Conservation (phyloP, 495 filamentous ascomycete genomes). For the Hypoxylon crocopeplum region DNA sequence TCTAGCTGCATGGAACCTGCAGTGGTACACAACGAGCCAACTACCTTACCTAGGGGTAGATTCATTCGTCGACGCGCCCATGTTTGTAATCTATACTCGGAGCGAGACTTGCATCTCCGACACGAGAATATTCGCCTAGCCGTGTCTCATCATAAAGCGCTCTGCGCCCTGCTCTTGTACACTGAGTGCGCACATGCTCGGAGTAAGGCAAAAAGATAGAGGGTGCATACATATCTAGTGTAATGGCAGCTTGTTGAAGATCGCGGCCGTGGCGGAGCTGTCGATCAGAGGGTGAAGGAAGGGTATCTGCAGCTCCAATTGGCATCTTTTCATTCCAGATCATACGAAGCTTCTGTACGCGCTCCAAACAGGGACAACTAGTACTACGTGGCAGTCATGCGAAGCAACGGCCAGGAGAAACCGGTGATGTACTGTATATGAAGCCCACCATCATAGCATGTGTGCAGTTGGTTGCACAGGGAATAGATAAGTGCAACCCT, state of each 20-base stretch:
- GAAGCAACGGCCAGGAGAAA: slow-evolving; percentile 25
- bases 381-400: slow-evolving; percentile 37
- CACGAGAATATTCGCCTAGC: slow-evolving; percentile 26
- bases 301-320: slow-evolving; percentile 38
- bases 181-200: slow-evolving; percentile 4
- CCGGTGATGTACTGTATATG: slow-evolving; percentile 14
- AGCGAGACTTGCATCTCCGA: slow-evolving; percentile 28
- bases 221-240: slow-evolving; percentile 26
- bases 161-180: slow-evolving; percentile 2
- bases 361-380: slow-evolving; percentile 13
- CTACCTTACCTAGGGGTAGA: neutral
- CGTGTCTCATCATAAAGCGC: slow-evolving; percentile 24
- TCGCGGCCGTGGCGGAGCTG: slow-evolving; percentile 25
- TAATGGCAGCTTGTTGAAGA: slow-evolving; percentile 15
- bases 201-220: slow-evolving; percentile 11
- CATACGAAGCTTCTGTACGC: slow-evolving; percentile 26
- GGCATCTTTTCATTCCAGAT: slow-evolving; percentile 24
- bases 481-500: slow-evolving; percentile 18
- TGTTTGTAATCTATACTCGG: slow-evolving; percentile 33
- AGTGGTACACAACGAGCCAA: slow-evolving; percentile 18
- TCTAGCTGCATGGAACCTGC: slow-evolving; percentile 21
- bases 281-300: slow-evolving; percentile 24
- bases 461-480: slow-evolving; percentile 16
- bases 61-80: slow-evolving; percentile 21
- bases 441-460: slow-evolving; percentile 12